Evolutionary conservation across 1,139 yeast genomes (phyloP), one percentile per base, ranked within the genome.

Genomic region (Saccharomyces pastorianus): DNA sequence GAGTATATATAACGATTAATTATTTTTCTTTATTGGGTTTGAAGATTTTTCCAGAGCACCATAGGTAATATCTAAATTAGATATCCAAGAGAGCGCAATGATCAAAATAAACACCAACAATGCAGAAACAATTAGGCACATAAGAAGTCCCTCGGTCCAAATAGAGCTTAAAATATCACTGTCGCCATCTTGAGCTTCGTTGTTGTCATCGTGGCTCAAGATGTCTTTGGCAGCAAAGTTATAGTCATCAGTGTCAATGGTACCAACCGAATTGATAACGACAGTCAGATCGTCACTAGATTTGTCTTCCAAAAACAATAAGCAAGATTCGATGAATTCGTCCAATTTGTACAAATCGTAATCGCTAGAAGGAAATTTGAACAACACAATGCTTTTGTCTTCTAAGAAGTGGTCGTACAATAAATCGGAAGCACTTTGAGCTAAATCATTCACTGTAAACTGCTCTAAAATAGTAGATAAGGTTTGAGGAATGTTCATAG

Each of bases 41-140:
- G 81, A 76, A 59, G 82, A 85, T 71, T 81, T 84, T 55, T 84
- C 90, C 62, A 85, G 80, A 14, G 89, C 81, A 58, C 80, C 80
- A 71, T 85, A 85, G 64, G 86, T 78, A 60, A 85, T 82, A 61
- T 83, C 82, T 61, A 85, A 68, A 25, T 82, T 75, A 26, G 77
- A 68, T 51, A 84, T 71, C 91, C 91, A 85, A 50, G 77, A 65
- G 56, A 85, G 74, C 20, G 89, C 88, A 48, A 74, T 71, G 55
- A 73, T 67, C 55, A 84, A 72, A 32, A 85, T 74, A 42, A 70
- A 71, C 41, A 84, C 56, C 61, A 85, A 73, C 55, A 83, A 68
- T 29, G 76, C 68, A 2, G 87, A 76, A 14, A 85, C 87, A 51
- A 85, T 70, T 54, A 83, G 70, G 55, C 83, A 76, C 77, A 83